These are phyloP conservation scores for Blastomyces percursus DNA, from an alignment of 2,329 filamentous ascomycete species.

Conservation along the genomic window DNA sequence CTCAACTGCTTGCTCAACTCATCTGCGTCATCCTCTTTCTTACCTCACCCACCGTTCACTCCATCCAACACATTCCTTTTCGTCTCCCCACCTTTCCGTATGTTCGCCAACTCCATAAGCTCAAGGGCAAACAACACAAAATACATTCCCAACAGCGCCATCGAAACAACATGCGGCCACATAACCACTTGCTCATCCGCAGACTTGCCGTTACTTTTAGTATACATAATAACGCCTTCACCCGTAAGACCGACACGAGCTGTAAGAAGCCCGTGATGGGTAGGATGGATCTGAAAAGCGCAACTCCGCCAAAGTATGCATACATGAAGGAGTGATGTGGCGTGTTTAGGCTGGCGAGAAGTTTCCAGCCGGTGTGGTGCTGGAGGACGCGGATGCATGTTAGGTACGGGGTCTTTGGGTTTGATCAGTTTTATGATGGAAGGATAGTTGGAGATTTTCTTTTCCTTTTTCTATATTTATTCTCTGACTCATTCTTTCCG, in stretches of 20 bases:
- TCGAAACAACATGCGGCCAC: slow-evolving; percentile 1
- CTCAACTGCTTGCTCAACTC: not conserved
- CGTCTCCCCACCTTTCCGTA: not conserved
- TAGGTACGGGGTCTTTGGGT: slow-evolving; percentile 18
- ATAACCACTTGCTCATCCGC: not conserved
- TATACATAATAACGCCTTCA: slow-evolving; percentile 9
- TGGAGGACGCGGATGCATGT: slow-evolving; percentile 20
- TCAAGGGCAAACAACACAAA: slow-evolving; percentile 4
- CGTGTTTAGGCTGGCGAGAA: slow-evolving; percentile 21
- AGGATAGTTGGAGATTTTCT: not conserved
- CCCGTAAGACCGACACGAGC: slow-evolving; percentile 14
- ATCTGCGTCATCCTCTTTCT: not conserved
- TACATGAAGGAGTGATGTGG: slow-evolving; percentile 24
- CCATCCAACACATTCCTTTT: not conserved
- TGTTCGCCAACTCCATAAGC: not conserved
- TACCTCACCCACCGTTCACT: not conserved
- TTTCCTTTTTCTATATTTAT: not conserved
- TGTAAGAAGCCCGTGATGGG: slow-evolving; percentile 17
- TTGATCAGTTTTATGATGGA: not conserved
- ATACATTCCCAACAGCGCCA: slow-evolving; percentile 1
- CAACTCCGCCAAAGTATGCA: slow-evolving; percentile 22
- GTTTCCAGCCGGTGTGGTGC: slow-evolving; percentile 19
- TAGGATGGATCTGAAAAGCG: slow-evolving; percentile 13
- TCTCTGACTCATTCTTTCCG: not conserved
- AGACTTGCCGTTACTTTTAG: not conserved